Evolutionary conservation across 2,329 filamentous ascomycete genomes (phyloP).

Genomic region (Penicillium vulpinum): DNA sequence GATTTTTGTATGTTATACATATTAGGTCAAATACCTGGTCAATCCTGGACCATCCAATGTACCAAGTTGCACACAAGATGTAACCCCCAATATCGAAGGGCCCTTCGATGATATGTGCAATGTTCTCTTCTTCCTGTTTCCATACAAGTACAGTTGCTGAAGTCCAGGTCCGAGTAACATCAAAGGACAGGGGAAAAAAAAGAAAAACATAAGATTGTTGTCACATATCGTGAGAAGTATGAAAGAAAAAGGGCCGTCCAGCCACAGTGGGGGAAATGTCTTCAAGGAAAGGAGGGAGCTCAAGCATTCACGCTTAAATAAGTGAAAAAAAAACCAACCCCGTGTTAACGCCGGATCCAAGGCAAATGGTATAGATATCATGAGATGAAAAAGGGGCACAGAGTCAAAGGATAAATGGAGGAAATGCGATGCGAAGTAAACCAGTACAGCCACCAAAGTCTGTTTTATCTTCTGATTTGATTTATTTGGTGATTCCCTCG

Average conservation of each 20-base stretch:
- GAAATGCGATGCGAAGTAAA: not conserved
- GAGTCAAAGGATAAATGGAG: not conserved
- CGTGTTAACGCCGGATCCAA: not conserved
- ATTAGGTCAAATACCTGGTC: not conserved
- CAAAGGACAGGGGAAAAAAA: not conserved
- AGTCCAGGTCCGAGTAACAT: not conserved
- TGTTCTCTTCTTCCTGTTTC: not conserved
- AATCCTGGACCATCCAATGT: not conserved
- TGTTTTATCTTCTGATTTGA: not conserved
- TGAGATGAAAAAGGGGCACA: constrained; percentile 9
- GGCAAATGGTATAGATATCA: constrained; percentile 1
- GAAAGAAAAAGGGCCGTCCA: not conserved
- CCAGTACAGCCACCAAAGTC: not conserved
- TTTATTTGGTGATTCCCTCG: not conserved
- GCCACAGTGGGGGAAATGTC: not conserved
- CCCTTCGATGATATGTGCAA: constrained; percentile 5
- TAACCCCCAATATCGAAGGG: not conserved
- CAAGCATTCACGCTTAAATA: not conserved
- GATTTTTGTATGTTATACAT: not conserved
- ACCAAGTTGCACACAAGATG: not conserved
- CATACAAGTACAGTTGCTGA: constrained; percentile 2
- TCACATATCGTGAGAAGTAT: not conserved
- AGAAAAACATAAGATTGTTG: not conserved
- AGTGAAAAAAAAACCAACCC: not conserved
- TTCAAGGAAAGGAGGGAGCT: not conserved